phyloP scores from a whole-genome alignment of 768 basidiomycete species.

The Collybiopsis confluens region DNA sequence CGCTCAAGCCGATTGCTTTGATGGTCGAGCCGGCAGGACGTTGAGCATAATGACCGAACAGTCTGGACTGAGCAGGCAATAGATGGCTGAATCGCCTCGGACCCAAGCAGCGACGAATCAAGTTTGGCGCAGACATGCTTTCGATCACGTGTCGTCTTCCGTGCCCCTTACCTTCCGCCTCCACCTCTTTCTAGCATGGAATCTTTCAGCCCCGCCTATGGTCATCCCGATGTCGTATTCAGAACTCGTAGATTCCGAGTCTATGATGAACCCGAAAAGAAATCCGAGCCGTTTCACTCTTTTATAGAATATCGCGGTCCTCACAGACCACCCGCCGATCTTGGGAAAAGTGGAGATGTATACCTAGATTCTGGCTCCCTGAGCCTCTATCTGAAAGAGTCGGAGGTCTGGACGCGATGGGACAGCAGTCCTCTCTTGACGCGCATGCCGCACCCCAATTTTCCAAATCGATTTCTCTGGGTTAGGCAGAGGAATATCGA shows the following conservation, averaged over 20 bases:
- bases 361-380: background rate
- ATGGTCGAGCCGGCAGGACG: constrained; percentile 16
- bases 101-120: background rate
- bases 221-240: background rate
- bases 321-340: background rate
- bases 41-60: background rate
- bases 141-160: too few species aligned
- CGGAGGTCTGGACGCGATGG: background rate
- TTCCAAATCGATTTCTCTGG: background rate
- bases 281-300: background rate
- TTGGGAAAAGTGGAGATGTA: constrained; percentile 1
- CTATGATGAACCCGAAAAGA: constrained; percentile 3
- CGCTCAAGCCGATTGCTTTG: constrained; percentile 32
- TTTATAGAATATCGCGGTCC: background rate
- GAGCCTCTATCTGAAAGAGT: background rate
- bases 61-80: background rate
- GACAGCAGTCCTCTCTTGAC: background rate
- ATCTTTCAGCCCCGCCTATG: background rate
- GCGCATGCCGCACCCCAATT: background rate
- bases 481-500: background rate
- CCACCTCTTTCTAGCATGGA: too few species aligned
- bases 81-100: background rate
- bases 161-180: too few species aligned
- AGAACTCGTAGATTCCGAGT: background rate
- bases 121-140: background rate